Evolutionary conservation across 371 early-diverging fungal species (phyloP).

Genomic region (Choanephora cucurbitarum): DNA sequence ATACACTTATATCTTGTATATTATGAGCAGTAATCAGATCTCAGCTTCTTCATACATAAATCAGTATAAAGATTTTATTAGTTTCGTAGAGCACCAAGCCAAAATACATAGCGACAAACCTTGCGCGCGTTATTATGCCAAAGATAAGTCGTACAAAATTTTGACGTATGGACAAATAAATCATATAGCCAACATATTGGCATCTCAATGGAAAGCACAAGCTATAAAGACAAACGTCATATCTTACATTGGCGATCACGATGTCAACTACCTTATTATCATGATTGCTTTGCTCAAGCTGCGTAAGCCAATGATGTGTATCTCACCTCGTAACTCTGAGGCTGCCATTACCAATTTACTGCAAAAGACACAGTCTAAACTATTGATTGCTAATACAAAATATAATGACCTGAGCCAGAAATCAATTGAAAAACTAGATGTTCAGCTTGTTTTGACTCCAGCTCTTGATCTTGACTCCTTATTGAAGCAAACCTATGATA

Average conservation of each 20-base stretch:
- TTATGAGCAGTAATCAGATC: no score
- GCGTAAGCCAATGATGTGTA: conserved; percentile 12
- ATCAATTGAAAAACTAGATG: conserved; percentile 5
- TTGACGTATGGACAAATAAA: conserved; percentile 33
- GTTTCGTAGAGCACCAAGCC: not conserved
- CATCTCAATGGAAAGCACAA: conserved; percentile 14
- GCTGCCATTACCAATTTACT: conserved; percentile 24
- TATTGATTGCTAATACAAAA: conserved; percentile 15
- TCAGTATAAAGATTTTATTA: not conserved
- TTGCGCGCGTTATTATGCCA: not conserved
- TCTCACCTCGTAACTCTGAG: conserved; percentile 41
- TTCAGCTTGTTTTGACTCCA: not conserved
- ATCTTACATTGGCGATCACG: conserved; percentile 28
- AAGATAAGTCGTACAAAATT: not conserved
- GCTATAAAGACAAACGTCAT: not conserved
- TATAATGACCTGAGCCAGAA: conserved; percentile 22
- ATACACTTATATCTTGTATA: no score
- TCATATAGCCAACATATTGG: conserved; percentile 29
- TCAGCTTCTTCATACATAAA: no score
- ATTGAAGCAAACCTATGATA: not conserved
- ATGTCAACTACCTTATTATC: conserved; percentile 16
- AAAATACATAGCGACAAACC: not conserved
- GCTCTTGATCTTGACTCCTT: conserved; percentile 6
- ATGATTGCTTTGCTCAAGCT: conserved; percentile 31
- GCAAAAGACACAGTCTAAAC: conserved; percentile 16